Evolutionary conservation across 148 eudicot species (phyloP), one percentile per base, ranked within the genome.

Genomic region (Amaranthus hypochondriacus): DNA sequence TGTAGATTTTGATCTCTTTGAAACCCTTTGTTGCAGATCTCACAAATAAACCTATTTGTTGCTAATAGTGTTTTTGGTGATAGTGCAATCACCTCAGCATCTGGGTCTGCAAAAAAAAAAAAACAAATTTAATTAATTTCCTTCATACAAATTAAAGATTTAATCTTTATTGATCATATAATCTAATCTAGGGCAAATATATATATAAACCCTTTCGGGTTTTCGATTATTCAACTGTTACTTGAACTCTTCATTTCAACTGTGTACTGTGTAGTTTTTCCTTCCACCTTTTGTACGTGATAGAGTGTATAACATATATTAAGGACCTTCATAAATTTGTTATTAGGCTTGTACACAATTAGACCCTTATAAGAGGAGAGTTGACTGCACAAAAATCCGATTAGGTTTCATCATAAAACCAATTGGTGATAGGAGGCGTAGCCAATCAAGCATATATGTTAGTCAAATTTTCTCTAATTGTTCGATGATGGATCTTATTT

Each of bases 11-110:
- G 98, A 47, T 93, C 98, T 51, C 98, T 89, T 71, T 94, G 98
- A 81, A 94, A 94, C 73, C 98, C 98, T 78, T 91, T 94, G 88
- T 90, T 89, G 83, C 98, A 93, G 46, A 93, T 83, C 87, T 93
- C 98, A 76, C 98, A 93, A 4, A 93, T 83, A 48, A 91, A 94
- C 69, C 98, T 83, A 53, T 91, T 94, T 74, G 93, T 89, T 5
- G 96, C 89, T 55, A 94, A 5, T 14, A 94, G 79, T 64, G 97
- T 80, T 53, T 77, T 94, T 60, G 98, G 98, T 58, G 97, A 94
- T 56, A 94, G 76, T 52, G 97, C 96, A 9, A 94, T 89, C 75
- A 94, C 97, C 75, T 94, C 98, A 18, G 97, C 97, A 83, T 91
- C 96, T 69, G 98, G 98, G 69, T 94, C 98, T 94, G 86, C 71